Evolutionary conservation across 2,329 filamentous ascomycete species (phyloP).

Genomic region (Colletotrichum sp.): DNA sequence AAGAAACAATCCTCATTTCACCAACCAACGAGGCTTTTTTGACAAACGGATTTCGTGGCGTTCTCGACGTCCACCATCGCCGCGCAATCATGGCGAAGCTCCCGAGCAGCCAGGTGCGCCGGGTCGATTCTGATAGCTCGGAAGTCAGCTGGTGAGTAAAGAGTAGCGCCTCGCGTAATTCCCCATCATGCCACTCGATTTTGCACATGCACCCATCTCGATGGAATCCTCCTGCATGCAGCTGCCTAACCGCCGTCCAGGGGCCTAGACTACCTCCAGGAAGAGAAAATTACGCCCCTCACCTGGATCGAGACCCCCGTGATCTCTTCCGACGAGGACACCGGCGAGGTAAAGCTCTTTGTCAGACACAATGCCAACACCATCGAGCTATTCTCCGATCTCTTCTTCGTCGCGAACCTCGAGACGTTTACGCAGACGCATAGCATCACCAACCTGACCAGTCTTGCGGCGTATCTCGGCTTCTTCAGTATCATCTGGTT

Average conservation of each 20-base stretch:
- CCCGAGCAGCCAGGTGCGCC: slow-evolving; percentile 5
- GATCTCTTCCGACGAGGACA: not conserved
- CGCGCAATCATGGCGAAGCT: slow-evolving; percentile 10
- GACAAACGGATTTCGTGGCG: not conserved
- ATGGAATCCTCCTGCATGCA: not conserved
- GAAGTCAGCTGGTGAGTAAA: not conserved
- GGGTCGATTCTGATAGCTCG: slow-evolving; percentile 6
- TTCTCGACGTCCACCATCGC: not conserved
- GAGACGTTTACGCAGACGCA: slow-evolving; percentile 60
- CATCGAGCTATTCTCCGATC: slow-evolving; percentile 64
- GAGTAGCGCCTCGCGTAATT: not conserved
- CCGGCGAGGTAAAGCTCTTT: slow-evolving; percentile 2
- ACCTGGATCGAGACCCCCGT: slow-evolving; percentile 18
- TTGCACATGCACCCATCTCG: not conserved
- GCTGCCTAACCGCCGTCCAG: not conserved
- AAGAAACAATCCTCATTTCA: not conserved
- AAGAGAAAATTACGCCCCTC: slow-evolving; percentile 18
- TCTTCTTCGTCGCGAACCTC: slow-evolving; percentile 66
- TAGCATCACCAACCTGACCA: slow-evolving; percentile 53
- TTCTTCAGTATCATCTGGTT: slow-evolving; percentile 64
- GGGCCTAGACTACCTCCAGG: slow-evolving; percentile 16
- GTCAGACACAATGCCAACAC: slow-evolving; percentile 49
- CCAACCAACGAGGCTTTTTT: not conserved
- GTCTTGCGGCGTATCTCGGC: slow-evolving; percentile 48
- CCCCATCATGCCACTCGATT: not conserved